Percentiles rank a stretch among this genome's conserved stretches.
Evolutionary conservation across 768 basidiomycete species (phyloP).

Genomic region (Inosperma sp.): DNA sequence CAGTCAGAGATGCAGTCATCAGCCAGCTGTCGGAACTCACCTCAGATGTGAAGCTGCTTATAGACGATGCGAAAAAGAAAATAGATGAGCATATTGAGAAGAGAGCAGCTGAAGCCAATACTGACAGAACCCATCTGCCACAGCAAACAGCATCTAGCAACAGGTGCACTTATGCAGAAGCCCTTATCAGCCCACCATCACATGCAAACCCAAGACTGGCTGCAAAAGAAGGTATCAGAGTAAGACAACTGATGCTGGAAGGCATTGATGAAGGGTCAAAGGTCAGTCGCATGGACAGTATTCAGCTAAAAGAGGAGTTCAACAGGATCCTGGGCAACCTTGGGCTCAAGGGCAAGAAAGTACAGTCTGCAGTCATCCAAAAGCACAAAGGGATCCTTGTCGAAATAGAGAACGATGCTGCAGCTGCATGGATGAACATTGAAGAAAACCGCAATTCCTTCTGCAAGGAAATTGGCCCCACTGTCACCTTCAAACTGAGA

Average conservation of each 20-base stretch:
- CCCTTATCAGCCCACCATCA: neutral
- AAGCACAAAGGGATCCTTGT: slow-evolving; percentile 5
- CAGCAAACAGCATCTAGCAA: too few species aligned
- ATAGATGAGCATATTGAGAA: neutral
- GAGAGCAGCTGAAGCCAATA: too few species aligned
- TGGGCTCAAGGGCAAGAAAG: neutral
- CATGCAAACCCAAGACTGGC: neutral
- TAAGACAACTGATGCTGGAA: neutral
- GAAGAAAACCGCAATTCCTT: neutral
- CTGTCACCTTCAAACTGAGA: neutral
- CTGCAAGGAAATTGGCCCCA: neutral
- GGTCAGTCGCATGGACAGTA: neutral
- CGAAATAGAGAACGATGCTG: slow-evolving; percentile 14
- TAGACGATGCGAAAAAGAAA: neutral
- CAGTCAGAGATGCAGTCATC: neutral
- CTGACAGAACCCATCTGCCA: too few species aligned
- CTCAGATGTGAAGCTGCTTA: neutral
- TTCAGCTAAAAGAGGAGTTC: neutral
- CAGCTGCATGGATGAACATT: neutral
- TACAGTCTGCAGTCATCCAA: neutral
- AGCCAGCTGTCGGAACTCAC: neutral
- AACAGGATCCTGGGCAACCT: neutral
- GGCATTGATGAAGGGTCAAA: neutral
- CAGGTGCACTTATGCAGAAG: neutral
- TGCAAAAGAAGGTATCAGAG: neutral